Percentiles rank a stretch among this genome's conserved stretches.
phyloP scores from a whole-genome alignment of 192 early-diverging fungal species.

The Borealophlyctis nickersoniae region DNA sequence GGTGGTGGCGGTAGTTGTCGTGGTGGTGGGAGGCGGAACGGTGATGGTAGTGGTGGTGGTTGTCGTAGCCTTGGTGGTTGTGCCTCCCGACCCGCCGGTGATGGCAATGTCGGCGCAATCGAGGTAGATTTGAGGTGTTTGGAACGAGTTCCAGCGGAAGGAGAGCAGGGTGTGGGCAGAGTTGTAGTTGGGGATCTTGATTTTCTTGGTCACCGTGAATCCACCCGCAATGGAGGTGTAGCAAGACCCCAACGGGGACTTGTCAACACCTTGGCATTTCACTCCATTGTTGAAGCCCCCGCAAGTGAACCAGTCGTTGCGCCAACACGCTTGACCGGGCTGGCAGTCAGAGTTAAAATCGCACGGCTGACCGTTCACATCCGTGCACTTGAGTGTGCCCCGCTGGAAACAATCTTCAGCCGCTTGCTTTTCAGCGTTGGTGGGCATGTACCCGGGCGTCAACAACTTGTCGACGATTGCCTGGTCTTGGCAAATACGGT shows the following conservation, averaged over 20 bases:
- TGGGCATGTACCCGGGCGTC: conserved; percentile 12
- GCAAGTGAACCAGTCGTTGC: conserved; percentile 19
- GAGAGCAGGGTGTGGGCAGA: conserved; percentile 9
- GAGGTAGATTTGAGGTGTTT: conserved; percentile 13
- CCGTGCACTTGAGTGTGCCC: conserved; percentile 7
- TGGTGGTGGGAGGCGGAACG: neutral
- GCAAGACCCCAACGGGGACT: neutral
- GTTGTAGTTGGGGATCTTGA: conserved; percentile 15
- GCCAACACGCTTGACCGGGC: conserved; percentile 5
- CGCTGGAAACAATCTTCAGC: conserved; percentile 12
- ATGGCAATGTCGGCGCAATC: conserved; percentile 20
- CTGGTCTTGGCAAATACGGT: conserved; percentile 16
- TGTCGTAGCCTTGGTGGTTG: neutral
- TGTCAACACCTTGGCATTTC: conserved; percentile 11
- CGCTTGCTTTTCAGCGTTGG: conserved; percentile 11
- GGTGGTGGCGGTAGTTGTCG: neutral
- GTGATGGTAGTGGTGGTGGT: conserved; percentile 3
- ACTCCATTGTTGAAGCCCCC: neutral
- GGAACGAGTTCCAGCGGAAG: conserved; percentile 16
- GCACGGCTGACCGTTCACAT: conserved; percentile 10
- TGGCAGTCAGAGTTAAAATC: conserved; percentile 8
- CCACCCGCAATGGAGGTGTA: conserved; percentile 15
- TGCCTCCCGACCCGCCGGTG: neutral
- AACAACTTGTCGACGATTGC: conserved; percentile 14
- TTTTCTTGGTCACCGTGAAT: conserved; percentile 9